Evolutionary conservation across 768 basidiomycete species (phyloP), one percentile per base, ranked within the genome.

Genomic region (Cantharellus anzutake): DNA sequence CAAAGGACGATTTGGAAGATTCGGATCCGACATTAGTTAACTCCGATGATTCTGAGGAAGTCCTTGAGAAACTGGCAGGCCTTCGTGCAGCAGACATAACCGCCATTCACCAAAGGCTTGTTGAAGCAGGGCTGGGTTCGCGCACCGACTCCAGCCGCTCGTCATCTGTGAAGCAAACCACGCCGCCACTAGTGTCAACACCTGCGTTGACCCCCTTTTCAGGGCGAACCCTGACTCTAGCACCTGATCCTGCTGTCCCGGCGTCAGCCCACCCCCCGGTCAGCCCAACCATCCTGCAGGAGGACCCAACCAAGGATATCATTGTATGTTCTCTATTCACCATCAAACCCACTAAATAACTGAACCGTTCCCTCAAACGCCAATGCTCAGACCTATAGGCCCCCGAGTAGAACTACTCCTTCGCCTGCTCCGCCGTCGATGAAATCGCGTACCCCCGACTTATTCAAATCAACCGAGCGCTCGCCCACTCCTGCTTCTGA

Each of bases 31-130:
- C 58, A 48, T 16, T 42, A 16, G 40, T 38, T 14, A 11, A 37
- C 5, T 57, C 56, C 16, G 60, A 29, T 40, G 59, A 60, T 42
- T 42, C 60, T 65, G 83, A 81, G 56, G 73, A 82, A 53, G 75
- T 90, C 56, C 76, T 75, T 60, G 76, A 76, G 48, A 78, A 79
- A 65, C 20, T 60, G 44, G 78, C 79, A 3, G 87, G 87, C 41
- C 70, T 91, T 60, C 81, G 76, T 61, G 84, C 80, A 68, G 70
- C 69, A 2, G 88, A 91, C 67, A 81, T 90, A 56, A 66, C 76
- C 11, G 74, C 76, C 5, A 84, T 91, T 58, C 87, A 91, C 65
- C 81, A 85, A 55, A 85, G 79, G 69, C 74, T 91, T 50, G 76
- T 89, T n/a, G 72, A 71, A 53, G 80, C 79, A 37, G 81, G 79